phyloP scores from a whole-genome alignment of 192 early-diverging fungal species.

The Physocladia obscura region DNA sequence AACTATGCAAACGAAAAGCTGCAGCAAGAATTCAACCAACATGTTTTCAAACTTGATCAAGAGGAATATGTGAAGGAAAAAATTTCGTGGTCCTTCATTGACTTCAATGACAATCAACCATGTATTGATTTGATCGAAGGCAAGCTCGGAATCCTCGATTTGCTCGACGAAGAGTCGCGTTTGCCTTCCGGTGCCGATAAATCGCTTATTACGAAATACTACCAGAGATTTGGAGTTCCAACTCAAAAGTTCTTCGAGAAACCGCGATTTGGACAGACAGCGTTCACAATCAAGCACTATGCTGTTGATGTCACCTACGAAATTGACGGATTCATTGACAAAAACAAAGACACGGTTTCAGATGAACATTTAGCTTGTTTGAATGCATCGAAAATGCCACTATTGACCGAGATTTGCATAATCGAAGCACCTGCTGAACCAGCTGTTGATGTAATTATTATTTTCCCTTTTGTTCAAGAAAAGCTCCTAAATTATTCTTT shows the following conservation, averaged over 20 bases:
- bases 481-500: slow-evolving; percentile 69
- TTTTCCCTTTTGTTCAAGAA: too few relatives aligned
- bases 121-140: slow-evolving; percentile 99
- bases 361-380: slow-evolving; percentile 75
- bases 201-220: slow-evolving; percentile 86
- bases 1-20: slow-evolving; percentile 92
- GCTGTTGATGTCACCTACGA: slow-evolving; percentile 93
- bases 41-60: slow-evolving; percentile 98
- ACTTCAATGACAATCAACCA: slow-evolving; percentile 97
- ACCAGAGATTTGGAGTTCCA: slow-evolving; percentile 72
- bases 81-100: slow-evolving; percentile 97
- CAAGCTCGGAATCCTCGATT: slow-evolving; percentile 87
- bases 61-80: slow-evolving; percentile 96
- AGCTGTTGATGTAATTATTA: not conserved
- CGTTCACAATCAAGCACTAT: slow-evolving; percentile 94
- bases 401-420: slow-evolving; percentile 68
- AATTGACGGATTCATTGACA: slow-evolving; percentile 92
- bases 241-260: slow-evolving; percentile 79
- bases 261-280: slow-evolving; percentile 83
- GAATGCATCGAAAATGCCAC: slow-evolving; percentile 66
- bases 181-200: slow-evolving; percentile 84
- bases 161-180: slow-evolving; percentile 90
- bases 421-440: slow-evolving; percentile 71
- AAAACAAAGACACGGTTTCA: slow-evolving; percentile 96
- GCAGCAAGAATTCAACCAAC: slow-evolving; percentile 98